Base-by-base conservation (phyloP, 495 filamentous ascomycete genomes). In the Apiosordaria backusii region DNA sequence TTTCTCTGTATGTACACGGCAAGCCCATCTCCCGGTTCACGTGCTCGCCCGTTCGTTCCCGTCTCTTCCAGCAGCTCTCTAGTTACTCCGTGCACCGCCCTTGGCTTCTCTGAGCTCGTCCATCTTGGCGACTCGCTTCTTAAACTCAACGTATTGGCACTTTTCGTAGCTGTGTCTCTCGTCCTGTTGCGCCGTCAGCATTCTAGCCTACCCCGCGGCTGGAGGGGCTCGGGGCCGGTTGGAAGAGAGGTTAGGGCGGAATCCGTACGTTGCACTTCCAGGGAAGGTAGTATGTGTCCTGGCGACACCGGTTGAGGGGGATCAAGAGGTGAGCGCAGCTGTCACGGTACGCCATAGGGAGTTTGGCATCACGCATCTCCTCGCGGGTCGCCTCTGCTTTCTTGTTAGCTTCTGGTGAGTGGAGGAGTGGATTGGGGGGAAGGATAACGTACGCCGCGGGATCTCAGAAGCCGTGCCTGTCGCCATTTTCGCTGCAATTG, bases 131-230 rank as follows among this genome's bases (percentile, higher is more conserved):
- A 99, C 95, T 35, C 95, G 89, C 85, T 92, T 93, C 88, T 96
- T 97, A 85, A 99, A 99, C 76, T 97, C 95, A 52, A 89, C 89
- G 82, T 99, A 99, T 73, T 99, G 95, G 87, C 95, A 99, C 78
- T 97, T 98, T 75, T 99, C 95, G 82, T 99, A 99, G 73, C 85
- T 88, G 79, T 99, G 95, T 83, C 95, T 84, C 84, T 99, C 95
- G 75, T 90, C 85, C 95, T 97, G 71, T 62, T 59, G 45, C 1
- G 45, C 53, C 19, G 19, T 62, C 23, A n/a, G 4, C 7, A 57
- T 63, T 61, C 13, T 35, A 23, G 22, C 5, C 62, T 19, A 53
- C 18, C 61, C 19, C 52, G 3, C 29, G 22, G 26, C 15, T 24
- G 50, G 35, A 10, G 35, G 6, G 35, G 35, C 16, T 45, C 35